A percentile compares a stretch with the other conserved stretches of the same genome.
Evolutionary conservation across 495 filamentous ascomycete genomes (phyloP).

Genomic region (Podospora appendiculata): DNA sequence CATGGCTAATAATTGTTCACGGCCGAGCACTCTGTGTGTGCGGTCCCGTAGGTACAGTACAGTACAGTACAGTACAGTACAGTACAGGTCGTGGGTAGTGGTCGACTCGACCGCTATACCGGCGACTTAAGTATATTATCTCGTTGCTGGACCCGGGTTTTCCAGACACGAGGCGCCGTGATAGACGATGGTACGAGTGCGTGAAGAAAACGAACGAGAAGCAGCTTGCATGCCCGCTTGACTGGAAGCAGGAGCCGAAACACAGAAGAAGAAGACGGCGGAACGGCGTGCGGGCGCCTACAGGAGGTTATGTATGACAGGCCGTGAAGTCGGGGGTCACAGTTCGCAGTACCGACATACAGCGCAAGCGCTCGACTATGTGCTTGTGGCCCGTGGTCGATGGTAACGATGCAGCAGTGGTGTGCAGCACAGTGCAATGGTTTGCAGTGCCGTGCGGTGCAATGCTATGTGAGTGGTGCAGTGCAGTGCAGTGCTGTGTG

Average conservation of each 20-base stretch:
- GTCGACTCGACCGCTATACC: conserved; percentile 25
- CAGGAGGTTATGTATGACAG: conserved; percentile 35
- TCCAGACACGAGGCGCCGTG: conserved; percentile 2
- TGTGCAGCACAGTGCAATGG: background rate
- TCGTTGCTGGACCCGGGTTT: background rate
- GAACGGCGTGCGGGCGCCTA: conserved; percentile 29
- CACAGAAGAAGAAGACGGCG: conserved; percentile 26
- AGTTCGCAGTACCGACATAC: conserved; percentile 3
- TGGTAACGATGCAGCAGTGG: conserved; percentile 11
- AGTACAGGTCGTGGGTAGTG: background rate
- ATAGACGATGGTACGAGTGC: background rate
- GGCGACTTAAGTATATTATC: conserved; percentile 17
- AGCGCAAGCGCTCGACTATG: conserved; percentile 10
- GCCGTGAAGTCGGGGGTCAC: conserved; percentile 12
- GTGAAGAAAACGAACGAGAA: background rate
- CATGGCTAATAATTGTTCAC: too few species aligned
- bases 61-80: too few species aligned
- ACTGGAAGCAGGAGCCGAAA: conserved; percentile 19
- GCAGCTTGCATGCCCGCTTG: conserved; percentile 11
- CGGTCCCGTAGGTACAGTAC: conserved; percentile 6
- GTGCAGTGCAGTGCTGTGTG: background rate
- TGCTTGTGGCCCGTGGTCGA: conserved; percentile 5
- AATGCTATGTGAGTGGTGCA: background rate
- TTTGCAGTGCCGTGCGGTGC: background rate
- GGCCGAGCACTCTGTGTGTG: background rate